A percentile compares a stretch with the other conserved stretches of the same genome.
These are phyloP conservation scores for Phytophthora citricola DNA, from an alignment of 352 stramenopile genomes.

Conservation along the genomic window DNA sequence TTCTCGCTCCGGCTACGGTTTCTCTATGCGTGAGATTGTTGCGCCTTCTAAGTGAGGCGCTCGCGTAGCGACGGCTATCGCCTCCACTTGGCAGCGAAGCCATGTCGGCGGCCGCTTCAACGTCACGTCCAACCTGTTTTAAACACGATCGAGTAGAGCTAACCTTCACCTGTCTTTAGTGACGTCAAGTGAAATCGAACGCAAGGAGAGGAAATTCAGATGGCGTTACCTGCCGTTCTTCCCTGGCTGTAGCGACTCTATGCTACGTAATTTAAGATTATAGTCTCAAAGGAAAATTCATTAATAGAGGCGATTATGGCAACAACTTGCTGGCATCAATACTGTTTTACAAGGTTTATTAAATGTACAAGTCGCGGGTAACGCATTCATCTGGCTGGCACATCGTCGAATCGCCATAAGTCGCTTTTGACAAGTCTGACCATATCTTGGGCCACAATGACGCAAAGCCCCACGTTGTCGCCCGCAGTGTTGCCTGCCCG, in stretches of 20 bases:
- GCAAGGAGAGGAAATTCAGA: not conserved
- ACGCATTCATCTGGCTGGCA: slow-evolving; percentile 18
- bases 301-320: too few species aligned
- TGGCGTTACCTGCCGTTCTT: not conserved
- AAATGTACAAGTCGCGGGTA: not conserved
- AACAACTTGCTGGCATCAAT: too few species aligned
- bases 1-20: slow-evolving; percentile 1
- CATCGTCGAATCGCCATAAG: slow-evolving; percentile 26
- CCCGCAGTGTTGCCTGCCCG: slow-evolving; percentile 1
- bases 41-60: not conserved
- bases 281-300: too few species aligned
- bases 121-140: not conserved
- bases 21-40: not conserved
- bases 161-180: slow-evolving; percentile 19
- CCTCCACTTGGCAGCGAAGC: not conserved
- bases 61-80: not conserved
- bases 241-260: slow-evolving; percentile 11
- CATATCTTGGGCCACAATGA: slow-evolving; percentile 1
- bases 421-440: slow-evolving; percentile 14
- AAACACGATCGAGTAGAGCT: not conserved
- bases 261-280: too few species aligned
- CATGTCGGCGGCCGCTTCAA: slow-evolving; percentile 8
- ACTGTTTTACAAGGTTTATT: too few species aligned
- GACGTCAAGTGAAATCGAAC: not conserved
- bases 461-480: too few species aligned